Evolutionary conservation across 2,329 filamentous ascomycete genomes (phyloP), one percentile per base, ranked within the genome.

Genomic region (Lecanicillium sp.): DNA sequence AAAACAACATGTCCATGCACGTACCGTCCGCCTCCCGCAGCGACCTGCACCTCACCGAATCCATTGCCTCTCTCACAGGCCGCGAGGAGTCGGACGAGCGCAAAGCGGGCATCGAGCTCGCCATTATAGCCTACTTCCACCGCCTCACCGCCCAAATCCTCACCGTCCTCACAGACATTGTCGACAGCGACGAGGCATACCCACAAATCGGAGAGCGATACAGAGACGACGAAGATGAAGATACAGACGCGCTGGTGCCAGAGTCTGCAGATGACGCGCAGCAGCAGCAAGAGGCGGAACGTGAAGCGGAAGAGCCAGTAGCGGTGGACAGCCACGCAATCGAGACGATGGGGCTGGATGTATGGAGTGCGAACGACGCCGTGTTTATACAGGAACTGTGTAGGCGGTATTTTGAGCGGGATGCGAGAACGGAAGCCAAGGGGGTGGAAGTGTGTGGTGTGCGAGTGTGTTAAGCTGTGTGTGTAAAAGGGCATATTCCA

Each of bases 91-190:
- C 50, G n/a, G 50, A 53, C 2, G 56, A 57, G 11, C 51, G 59
- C 5, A 62, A 66, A 19, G 71, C 72, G 32, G 58, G 64, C 33
- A 55, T 74, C 9, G 82, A 88, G 53, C 78, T 86, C 44, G 75
- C 80, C 29, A 74, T 87, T 36, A 84, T 89, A 39, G 80, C 83
- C 2, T 92, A 88, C 58, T 90, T 90, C 58, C 85, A 89, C 59
- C 76, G 84, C 2, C 67, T 87, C 37, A 88, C 85, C 1, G 73
- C 75, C 3, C 68, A 75, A 48, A 69, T 86, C 31, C 61, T 90
- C 16, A 69, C 70, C 1, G 71, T 74, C 3, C 56, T 88, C 38
- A 70, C 72, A 1, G 75, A 80, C 44, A 61, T 85, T 4, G 72
- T 85, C 5, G 68, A 70, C 29, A 55, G 64, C 5, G 68, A 68